phyloP scores from a whole-genome alignment of 139 green algal species.

The Edaphochlamys debaryana region DNA sequence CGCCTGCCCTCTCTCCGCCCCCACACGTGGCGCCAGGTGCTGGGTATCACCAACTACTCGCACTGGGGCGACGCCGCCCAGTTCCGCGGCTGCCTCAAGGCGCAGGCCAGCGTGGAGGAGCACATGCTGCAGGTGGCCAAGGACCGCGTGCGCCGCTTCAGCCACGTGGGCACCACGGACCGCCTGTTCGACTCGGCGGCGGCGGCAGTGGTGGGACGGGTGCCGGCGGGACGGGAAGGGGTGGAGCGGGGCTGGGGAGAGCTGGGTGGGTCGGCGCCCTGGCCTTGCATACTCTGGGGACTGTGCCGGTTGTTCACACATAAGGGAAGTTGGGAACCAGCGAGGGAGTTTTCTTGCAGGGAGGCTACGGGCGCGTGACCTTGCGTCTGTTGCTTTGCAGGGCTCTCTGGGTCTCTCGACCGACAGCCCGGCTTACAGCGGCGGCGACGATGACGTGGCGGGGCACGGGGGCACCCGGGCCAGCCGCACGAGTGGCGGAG shows the following conservation, averaged over 20 bases:
- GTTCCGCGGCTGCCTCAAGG: slow-evolving; percentile 67
- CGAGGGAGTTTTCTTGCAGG: no score
- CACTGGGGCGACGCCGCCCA: slow-evolving; percentile 68
- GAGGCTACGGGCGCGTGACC: no score
- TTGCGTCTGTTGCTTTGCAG: no score
- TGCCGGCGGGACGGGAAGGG: no score
- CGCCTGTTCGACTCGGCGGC: slow-evolving; percentile 66
- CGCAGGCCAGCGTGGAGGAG: not conserved
- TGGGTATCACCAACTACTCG: slow-evolving; percentile 88
- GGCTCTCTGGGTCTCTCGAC: slow-evolving; percentile 44
- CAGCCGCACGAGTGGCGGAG: not conserved
- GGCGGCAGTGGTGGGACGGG: slow-evolving; percentile 56
- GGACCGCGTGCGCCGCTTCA: slow-evolving; percentile 59
- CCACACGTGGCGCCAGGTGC: slow-evolving; percentile 80
- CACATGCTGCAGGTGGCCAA: slow-evolving; percentile 60
- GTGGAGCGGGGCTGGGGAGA: not conserved
- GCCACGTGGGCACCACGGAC: slow-evolving; percentile 81
- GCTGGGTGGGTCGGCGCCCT: no score
- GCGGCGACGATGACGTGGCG: slow-evolving; percentile 39
- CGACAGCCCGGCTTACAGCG: slow-evolving; percentile 52
- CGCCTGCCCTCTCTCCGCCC: not conserved
- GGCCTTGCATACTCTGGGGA: no score
- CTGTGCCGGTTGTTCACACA: no score
- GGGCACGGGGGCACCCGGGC: not conserved
- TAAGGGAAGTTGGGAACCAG: no score